Base-by-base conservation (phyloP, 306 rosid genomes). In the Acacia melanoxylon region DNA sequence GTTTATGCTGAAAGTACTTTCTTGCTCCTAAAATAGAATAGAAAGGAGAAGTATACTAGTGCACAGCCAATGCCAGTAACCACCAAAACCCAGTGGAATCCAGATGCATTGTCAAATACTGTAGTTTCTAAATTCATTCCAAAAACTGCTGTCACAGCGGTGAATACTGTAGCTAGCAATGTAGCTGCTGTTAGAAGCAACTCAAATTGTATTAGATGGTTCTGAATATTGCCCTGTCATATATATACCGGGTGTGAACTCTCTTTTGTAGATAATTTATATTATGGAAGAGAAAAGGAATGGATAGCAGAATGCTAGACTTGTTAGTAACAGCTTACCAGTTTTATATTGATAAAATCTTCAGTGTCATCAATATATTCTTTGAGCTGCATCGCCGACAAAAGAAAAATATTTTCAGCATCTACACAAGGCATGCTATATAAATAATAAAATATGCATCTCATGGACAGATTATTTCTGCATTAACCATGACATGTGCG, bases 291-390 rank as follows among this genome's bases (percentile, higher is more conserved):
- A 85, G 80, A 65, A 27, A 8, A 69, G 68, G 49, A 51, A 73
- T 20, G 24, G 11, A 52, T 22, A 76, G 82, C 72, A 66, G 48
- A 71, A 72, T 68, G 72, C 65, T 56, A 78, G 74, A 59, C 79
- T 80, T 37, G 37, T 62, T 40, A 75, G 82, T 77, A 82, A 65
- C 83, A 88, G 83, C 86, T 78, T 74, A 96, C 99, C 98, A 96
- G 83, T 83, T 96, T 97, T 83, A 96, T 91, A 89, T 93, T 96
- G 89, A 96, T 94, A 90, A 96, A 96, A 91, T 92, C 98, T 86
- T 96, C 99, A 0, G 99, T 96, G 88, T 96, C 99, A 17, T 95
- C 99, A 49, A 95, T 95, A 84, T 95, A 95, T 80, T 93, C 99
- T 87, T 95, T 95, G 86, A 96, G 88, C 99, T 96, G 90, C 86